Evolutionary conservation across 768 basidiomycete genomes (phyloP).

Genomic region (Neoboletus brunneissimus): DNA sequence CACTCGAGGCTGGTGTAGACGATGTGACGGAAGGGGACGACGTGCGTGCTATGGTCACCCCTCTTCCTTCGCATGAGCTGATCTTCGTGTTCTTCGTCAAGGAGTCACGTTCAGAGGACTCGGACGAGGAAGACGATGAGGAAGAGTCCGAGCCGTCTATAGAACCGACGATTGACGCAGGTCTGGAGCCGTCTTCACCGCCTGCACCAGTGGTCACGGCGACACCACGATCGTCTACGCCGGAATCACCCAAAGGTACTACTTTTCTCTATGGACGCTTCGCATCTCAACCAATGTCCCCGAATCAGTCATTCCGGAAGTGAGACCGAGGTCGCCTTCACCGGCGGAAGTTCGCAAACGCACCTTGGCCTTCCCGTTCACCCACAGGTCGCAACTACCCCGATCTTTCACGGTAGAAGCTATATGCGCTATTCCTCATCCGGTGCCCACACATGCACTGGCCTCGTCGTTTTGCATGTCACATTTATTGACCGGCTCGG

Average conservation of each 20-base stretch:
- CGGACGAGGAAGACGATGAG: conserved; percentile 55
- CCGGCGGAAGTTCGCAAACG: conserved; percentile 54
- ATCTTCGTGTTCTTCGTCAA: conserved; percentile 23
- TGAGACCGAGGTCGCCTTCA: conserved; percentile 45
- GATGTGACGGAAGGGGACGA: conserved; percentile 72
- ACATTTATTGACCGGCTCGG: conserved; percentile 85
- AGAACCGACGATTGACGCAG: conserved; percentile 30
- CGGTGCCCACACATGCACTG: conserved; percentile 83
- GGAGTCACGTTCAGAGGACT: conserved; percentile 61
- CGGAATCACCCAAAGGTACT: conserved; percentile 37
- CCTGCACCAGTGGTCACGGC: conserved; percentile 27
- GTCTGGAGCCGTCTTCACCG: conserved; percentile 27
- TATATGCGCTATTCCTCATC: conserved; percentile 87
- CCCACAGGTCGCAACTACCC: conserved; percentile 34
- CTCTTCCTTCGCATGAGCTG: not conserved
- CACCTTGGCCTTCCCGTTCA: conserved; percentile 36
- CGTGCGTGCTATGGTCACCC: conserved; percentile 42
- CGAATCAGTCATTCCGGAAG: conserved; percentile 20
- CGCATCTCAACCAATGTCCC: conserved; percentile 18
- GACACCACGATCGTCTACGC: conserved; percentile 28
- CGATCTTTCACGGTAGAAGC: conserved; percentile 85
- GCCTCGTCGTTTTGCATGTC: conserved; percentile 84
- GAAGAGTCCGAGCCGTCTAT: conserved; percentile 43
- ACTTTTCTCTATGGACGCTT: not conserved
- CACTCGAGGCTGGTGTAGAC: conserved; percentile 52